Conservation (phyloP, 2,329 filamentous ascomycete species). For the Teratosphaeria destructans region DNA sequence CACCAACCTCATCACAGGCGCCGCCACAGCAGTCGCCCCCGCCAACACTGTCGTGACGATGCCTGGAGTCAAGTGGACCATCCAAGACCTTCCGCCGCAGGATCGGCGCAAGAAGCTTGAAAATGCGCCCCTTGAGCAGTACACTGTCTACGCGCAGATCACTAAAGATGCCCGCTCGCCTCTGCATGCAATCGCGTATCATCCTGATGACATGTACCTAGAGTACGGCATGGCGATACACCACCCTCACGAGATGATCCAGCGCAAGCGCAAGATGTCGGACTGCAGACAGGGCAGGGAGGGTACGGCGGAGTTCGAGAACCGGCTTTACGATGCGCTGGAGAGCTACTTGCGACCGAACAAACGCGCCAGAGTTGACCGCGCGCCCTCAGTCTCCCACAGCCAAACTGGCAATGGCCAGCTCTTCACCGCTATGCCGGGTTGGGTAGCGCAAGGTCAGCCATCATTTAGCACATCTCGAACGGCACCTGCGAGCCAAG, state of each 20-base stretch:
- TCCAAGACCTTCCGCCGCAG: neutral
- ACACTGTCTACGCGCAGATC: neutral
- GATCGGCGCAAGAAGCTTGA: neutral
- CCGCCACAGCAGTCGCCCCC: neutral
- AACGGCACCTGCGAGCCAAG: neutral
- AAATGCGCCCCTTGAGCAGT: neutral
- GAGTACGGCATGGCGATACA: neutral
- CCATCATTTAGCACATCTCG: neutral
- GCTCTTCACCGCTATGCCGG: neutral
- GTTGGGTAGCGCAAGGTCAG: neutral
- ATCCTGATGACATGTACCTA: neutral
- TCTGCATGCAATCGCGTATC: neutral
- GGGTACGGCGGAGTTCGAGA: neutral
- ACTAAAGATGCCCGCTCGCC: neutral
- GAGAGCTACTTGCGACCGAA: neutral
- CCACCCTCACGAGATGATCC: neutral
- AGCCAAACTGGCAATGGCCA: neutral
- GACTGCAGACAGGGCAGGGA: neutral
- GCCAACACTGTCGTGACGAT: neutral
- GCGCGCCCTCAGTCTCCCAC: neutral
- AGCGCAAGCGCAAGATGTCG: neutral
- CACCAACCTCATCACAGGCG: neutral
- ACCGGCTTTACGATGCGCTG: neutral
- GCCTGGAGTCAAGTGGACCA: neutral
- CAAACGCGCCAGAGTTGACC: neutral